phyloP scores from a whole-genome alignment of 352 stramenopile species.

The Globisporangium carolinianum region DNA sequence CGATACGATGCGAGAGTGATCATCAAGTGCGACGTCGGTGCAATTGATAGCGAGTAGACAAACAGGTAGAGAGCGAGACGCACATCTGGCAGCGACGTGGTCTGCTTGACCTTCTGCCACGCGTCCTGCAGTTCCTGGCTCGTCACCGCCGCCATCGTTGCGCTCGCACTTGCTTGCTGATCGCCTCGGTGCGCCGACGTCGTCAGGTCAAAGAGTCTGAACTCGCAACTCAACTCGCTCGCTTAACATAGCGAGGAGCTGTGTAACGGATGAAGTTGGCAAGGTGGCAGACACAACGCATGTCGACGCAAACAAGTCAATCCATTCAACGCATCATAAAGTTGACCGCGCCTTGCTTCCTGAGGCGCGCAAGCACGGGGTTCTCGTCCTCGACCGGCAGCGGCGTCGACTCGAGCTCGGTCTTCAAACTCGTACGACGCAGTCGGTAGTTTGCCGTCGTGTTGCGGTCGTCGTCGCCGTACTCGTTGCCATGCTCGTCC shows the following conservation, averaged over 20 bases:
- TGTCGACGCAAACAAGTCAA: neutral
- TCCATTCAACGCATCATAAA: constrained; percentile 61
- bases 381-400: constrained; percentile 43
- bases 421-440: constrained; percentile 38
- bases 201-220: too few species aligned
- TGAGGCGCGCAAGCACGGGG: constrained; percentile 64
- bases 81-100: constrained; percentile 43
- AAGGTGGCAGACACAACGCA: too few species aligned
- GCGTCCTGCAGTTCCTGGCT: constrained; percentile 59
- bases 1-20: too few species aligned
- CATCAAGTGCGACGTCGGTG: too few species aligned
- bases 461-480: constrained; percentile 19
- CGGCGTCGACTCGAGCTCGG: constrained; percentile 30
- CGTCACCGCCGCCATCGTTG: constrained; percentile 44
- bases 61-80: neutral
- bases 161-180: neutral
- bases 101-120: constrained; percentile 62
- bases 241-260: too few species aligned
- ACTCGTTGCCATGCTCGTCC: constrained; percentile 17
- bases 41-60: too few species aligned
- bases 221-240: too few species aligned
- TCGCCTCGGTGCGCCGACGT: neutral
- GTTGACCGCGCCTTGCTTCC: constrained; percentile 78
- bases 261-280: too few species aligned
- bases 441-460: constrained; percentile 19